These are phyloP conservation scores for Boletus mariae DNA, from an alignment of 1,284 basidiomycete species.

Conservation along the genomic window DNA sequence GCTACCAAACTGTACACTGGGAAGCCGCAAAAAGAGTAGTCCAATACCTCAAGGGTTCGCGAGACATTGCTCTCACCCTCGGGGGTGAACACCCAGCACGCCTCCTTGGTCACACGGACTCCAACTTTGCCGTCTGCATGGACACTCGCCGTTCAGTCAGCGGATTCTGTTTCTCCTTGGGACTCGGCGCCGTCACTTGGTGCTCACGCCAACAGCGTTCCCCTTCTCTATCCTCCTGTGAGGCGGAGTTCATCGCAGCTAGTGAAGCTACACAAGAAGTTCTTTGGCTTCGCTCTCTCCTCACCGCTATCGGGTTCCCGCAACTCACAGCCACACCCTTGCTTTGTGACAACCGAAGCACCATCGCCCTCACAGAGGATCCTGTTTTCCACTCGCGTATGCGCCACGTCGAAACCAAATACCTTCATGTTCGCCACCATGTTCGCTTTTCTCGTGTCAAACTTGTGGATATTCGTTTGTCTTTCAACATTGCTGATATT, in stretches of 20 bases:
- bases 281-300: conserved; percentile 26
- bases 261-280: conserved; percentile 27
- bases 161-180: conserved; percentile 35
- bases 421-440: too few species aligned
- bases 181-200: conserved; percentile 36
- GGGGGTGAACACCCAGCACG: not conserved
- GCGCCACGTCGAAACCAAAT: too few species aligned
- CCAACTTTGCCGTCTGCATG: conserved; percentile 36
- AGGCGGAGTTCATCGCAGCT: conserved; percentile 42
- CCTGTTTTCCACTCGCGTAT: too few species aligned
- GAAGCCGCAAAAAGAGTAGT: too few species aligned
- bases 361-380: not conserved
- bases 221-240: conserved; percentile 33
- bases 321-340: conserved; percentile 13
- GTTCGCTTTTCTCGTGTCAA: too few species aligned
- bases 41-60: too few species aligned
- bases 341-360: conserved; percentile 26
- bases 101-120: conserved; percentile 26
- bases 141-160: conserved; percentile 34
- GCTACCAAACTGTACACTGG: too few species aligned
- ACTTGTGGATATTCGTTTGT: too few species aligned
- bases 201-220: conserved; percentile 1
- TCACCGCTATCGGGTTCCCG: conserved; percentile 20
- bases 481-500: too few species aligned
- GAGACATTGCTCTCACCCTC: not conserved